These are phyloP conservation scores for Tolypocladium guangdongense DNA, from an alignment of 2,329 filamentous ascomycete species.

Conservation along the genomic window DNA sequence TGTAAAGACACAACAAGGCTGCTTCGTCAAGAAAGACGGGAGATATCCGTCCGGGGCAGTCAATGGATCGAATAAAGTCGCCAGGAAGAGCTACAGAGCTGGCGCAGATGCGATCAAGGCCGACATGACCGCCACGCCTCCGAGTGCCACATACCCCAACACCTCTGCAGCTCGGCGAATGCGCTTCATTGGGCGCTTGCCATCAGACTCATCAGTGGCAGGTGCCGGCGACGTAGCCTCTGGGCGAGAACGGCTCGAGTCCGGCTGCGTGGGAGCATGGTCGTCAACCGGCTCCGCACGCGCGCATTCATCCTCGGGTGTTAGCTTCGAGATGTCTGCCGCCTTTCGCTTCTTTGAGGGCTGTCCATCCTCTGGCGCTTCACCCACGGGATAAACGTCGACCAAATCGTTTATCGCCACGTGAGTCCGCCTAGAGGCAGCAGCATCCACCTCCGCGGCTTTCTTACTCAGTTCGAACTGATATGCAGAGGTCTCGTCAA, in stretches of 20 bases:
- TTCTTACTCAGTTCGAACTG: slow-evolving; percentile 18
- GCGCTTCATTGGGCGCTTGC: slow-evolving; percentile 16
- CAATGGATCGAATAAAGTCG: neutral
- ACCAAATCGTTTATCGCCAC: neutral
- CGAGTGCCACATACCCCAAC: slow-evolving; percentile 24
- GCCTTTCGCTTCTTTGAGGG: slow-evolving; percentile 15
- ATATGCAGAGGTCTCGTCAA: slow-evolving; percentile 20
- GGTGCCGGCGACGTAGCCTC: neutral
- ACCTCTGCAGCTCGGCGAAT: slow-evolving; percentile 23
- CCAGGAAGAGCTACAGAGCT: slow-evolving; percentile 1
- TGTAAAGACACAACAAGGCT: neutral
- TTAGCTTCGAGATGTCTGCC: slow-evolving; percentile 13
- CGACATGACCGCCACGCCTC: slow-evolving; percentile 27
- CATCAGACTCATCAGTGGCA: neutral
- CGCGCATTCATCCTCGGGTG: slow-evolving; percentile 1
- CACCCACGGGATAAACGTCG: neutral
- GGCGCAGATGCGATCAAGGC: slow-evolving; percentile 28
- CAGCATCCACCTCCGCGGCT: neutral
- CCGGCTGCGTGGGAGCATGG: neutral
- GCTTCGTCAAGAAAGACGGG: neutral
- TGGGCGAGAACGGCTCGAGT: neutral
- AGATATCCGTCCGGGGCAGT: neutral
- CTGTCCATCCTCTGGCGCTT: neutral
- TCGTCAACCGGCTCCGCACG: neutral
- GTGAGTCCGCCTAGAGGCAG: neutral